Conservation (phyloP, 768 basidiomycete species). For the Tubosaeta sp. region DNA sequence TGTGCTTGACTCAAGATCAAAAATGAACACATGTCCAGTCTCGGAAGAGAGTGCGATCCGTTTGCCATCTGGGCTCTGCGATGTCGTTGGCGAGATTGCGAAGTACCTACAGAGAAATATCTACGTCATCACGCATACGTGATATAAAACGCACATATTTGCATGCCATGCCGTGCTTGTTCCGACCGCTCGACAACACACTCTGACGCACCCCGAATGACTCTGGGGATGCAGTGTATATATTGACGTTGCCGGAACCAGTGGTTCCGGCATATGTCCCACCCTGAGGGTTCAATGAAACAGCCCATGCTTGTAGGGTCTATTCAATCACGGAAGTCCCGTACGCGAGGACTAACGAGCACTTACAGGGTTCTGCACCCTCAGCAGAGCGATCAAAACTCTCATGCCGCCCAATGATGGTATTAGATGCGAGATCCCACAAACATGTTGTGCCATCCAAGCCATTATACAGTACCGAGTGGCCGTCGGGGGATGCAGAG, state of each 20-base stretch:
- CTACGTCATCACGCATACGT: neutral
- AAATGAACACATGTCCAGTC: constrained; percentile 82
- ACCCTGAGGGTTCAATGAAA: constrained; percentile 74
- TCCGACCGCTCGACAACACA: constrained; percentile 60
- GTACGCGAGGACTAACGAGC: neutral
- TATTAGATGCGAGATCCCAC: constrained; percentile 65
- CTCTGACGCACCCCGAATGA: constrained; percentile 64
- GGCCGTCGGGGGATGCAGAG: constrained; percentile 64
- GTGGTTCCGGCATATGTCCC: constrained; percentile 73
- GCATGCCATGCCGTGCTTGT: constrained; percentile 76
- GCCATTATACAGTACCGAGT: constrained; percentile 68
- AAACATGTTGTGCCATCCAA: constrained; percentile 79
- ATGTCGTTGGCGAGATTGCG: neutral
- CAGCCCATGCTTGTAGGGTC: constrained; percentile 63
- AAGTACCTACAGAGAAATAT: neutral
- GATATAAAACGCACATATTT: constrained; percentile 49
- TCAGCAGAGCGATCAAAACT: constrained; percentile 63
- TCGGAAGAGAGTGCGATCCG: constrained; percentile 80
- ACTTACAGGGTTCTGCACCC: constrained; percentile 65
- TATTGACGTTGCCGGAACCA: constrained; percentile 62
- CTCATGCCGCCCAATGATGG: constrained; percentile 61
- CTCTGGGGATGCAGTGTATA: constrained; percentile 66
- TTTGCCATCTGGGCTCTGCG: constrained; percentile 83
- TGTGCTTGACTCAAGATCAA: constrained; percentile 68
- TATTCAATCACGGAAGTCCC: neutral